Evolutionary conservation across 768 basidiomycete species (phyloP).

Genomic region (Boletus sp.): DNA sequence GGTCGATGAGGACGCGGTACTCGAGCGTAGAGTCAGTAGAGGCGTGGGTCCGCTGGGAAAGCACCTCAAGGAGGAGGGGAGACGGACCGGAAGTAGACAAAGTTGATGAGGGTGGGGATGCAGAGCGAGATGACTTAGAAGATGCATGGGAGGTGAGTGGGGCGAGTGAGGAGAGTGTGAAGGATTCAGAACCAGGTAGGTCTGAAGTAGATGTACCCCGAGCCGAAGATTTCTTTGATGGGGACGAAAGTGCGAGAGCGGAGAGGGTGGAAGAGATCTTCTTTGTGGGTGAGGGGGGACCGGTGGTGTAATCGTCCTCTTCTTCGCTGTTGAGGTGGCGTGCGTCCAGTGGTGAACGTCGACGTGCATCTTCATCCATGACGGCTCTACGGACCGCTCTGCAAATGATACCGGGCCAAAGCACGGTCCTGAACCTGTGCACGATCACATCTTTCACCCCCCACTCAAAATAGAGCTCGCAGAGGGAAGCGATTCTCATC

Average conservation of each 20-base stretch:
- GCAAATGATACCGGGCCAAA: conserved; percentile 76
- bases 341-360: neutral
- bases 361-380: conserved; percentile 43
- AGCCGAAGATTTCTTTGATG: conserved; percentile 9
- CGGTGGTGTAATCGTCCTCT: neutral
- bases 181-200: neutral
- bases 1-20: conserved; percentile 78
- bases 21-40: conserved; percentile 73
- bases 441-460: conserved; percentile 80
- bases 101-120: neutral
- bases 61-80: conserved; percentile 62
- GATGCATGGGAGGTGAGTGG: conserved; percentile 5
- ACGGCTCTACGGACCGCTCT: conserved; percentile 68
- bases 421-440: conserved; percentile 78
- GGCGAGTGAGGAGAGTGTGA: conserved; percentile 17
- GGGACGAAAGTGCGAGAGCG: conserved; percentile 16
- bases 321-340: neutral
- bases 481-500: conserved; percentile 68
- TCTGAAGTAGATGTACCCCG: neutral
- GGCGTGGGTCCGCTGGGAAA: conserved; percentile 60
- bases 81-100: conserved; percentile 33
- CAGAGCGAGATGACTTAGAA: conserved; percentile 2
- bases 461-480: conserved; percentile 93
- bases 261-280: conserved; percentile 11
- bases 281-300: conserved; percentile 17